A percentile compares a stretch with the other conserved stretches of the same genome.
Conservation (phyloP, 192 early-diverging fungal species). For the Glomus cerebriforme region DNA sequence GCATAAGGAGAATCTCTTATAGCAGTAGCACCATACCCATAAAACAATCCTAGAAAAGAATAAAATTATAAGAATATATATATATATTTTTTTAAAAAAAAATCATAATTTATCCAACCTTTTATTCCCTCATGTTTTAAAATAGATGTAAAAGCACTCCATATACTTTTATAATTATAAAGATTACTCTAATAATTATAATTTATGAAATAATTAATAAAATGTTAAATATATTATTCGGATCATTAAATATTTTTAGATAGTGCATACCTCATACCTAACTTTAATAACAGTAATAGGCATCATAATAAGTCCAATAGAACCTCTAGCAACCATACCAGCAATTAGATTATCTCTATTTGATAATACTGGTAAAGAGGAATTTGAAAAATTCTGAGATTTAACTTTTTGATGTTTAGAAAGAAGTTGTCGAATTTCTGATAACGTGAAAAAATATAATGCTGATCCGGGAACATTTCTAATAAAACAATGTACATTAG, state of each 20-base stretch:
- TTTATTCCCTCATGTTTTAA: constrained; percentile 65
- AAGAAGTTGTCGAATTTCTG: constrained; percentile 61
- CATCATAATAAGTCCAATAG: constrained; percentile 89
- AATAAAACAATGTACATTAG: neutral
- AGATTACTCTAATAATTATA: constrained; percentile 66
- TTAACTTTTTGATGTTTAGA: constrained; percentile 42
- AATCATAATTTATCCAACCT: constrained; percentile 37
- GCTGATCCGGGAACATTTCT: constrained; percentile 73
- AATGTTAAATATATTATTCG: neutral
- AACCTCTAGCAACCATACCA: constrained; percentile 67
- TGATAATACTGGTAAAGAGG: constrained; percentile 50
- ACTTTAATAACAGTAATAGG: constrained; percentile 93
- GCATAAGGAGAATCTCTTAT: constrained; percentile 90
- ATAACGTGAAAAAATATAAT: constrained; percentile 70
- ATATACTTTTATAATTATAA: constrained; percentile 78
- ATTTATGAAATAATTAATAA: neutral
- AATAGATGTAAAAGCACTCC: constrained; percentile 68
- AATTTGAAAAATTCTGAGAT: neutral
- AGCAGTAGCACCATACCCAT: constrained; percentile 84
- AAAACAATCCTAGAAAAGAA: constrained; percentile 67
- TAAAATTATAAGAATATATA: neutral
- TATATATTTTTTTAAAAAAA: neutral
- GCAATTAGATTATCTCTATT: constrained; percentile 69
- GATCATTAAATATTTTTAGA: neutral
- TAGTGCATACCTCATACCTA: constrained; percentile 71